Conservation (phyloP, 805 yeast genomes). For the Kodamaea lidongshanica region DNA sequence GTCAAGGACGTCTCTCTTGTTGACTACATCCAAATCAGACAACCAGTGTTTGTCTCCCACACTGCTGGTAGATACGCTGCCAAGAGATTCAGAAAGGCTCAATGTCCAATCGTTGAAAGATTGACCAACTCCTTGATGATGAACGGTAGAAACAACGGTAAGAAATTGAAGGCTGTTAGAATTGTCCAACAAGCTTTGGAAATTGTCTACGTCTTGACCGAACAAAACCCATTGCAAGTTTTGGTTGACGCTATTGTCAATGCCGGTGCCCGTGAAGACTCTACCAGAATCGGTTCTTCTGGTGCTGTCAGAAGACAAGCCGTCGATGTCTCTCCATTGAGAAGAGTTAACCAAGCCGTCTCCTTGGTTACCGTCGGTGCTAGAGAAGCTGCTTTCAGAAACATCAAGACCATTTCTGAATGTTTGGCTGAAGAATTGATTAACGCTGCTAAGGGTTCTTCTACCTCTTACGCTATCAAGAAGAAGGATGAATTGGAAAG, state of each 20-base stretch:
- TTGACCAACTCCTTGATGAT: slow-evolving; percentile 99
- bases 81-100: slow-evolving; percentile 99
- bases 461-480: slow-evolving; percentile 99
- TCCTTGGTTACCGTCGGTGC: slow-evolving; percentile 98
- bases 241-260: slow-evolving; percentile 98
- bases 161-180: slow-evolving; percentile 99
- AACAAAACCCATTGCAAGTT: slow-evolving; percentile 99
- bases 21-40: slow-evolving; percentile 96
- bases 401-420: slow-evolving; percentile 99
- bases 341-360: slow-evolving; percentile 99
- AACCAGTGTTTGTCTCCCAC: slow-evolving; percentile 97
- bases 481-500: slow-evolving; percentile 99
- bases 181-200: slow-evolving; percentile 99
- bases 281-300: slow-evolving; percentile 99
- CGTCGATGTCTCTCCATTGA: slow-evolving; percentile 99
- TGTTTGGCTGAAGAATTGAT: slow-evolving; percentile 99
- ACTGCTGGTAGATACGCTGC: slow-evolving; percentile 99
- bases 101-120: slow-evolving; percentile 99
- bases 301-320: slow-evolving; percentile 99
- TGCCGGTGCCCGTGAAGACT: slow-evolving; percentile 99
- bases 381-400: slow-evolving; percentile 99
- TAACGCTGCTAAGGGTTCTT: slow-evolving; percentile 99
- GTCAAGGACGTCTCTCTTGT: slow-evolving; percentile 96
- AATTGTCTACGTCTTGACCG: slow-evolving; percentile 94
- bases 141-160: slow-evolving; percentile 99